Evolutionary conservation across 108 stramenopile genomes (phyloP).

Genomic region (Nitzschia sp.): DNA sequence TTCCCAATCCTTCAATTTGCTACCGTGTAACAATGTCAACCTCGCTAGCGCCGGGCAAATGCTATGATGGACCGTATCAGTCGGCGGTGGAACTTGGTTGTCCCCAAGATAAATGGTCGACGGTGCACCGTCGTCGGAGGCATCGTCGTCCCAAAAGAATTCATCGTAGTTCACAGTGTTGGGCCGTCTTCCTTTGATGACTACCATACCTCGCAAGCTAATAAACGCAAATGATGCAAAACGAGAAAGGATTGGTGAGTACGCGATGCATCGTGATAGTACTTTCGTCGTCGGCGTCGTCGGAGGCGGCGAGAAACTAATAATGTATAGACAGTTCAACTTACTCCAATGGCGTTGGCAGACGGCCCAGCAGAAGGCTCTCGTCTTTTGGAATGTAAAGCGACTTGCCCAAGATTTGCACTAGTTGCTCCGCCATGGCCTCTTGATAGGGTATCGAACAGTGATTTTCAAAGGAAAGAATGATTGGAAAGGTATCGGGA

Average conservation of each 20-base stretch:
- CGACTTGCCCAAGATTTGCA: slow-evolving; percentile 58
- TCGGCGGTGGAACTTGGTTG: background rate
- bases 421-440: slow-evolving; percentile 80
- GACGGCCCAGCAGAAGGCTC: slow-evolving; percentile 23
- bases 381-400: slow-evolving; percentile 75
- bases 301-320: background rate
- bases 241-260: no score
- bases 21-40: slow-evolving; percentile 77
- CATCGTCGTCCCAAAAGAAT: slow-evolving; percentile 44
- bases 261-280: no score
- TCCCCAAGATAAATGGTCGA: slow-evolving; percentile 15
- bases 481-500: slow-evolving; percentile 87
- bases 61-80: slow-evolving; percentile 13
- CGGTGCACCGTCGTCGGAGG: slow-evolving; percentile 38
- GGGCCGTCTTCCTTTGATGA: slow-evolving; percentile 84
- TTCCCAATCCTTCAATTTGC: slow-evolving; percentile 49
- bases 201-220: slow-evolving; percentile 74
- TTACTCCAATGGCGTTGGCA: slow-evolving; percentile 78
- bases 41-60: slow-evolving; percentile 65
- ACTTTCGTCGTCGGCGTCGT: no score
- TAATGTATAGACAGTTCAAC: slow-evolving; percentile 20
- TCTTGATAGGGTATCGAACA: slow-evolving; percentile 88
- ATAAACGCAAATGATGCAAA: slow-evolving; percentile 16
- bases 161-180: slow-evolving; percentile 32
- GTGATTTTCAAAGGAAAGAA: slow-evolving; percentile 96